Evolutionary conservation across 345 rosid species (phyloP).

Genomic region (Hypericum androsaemum): DNA sequence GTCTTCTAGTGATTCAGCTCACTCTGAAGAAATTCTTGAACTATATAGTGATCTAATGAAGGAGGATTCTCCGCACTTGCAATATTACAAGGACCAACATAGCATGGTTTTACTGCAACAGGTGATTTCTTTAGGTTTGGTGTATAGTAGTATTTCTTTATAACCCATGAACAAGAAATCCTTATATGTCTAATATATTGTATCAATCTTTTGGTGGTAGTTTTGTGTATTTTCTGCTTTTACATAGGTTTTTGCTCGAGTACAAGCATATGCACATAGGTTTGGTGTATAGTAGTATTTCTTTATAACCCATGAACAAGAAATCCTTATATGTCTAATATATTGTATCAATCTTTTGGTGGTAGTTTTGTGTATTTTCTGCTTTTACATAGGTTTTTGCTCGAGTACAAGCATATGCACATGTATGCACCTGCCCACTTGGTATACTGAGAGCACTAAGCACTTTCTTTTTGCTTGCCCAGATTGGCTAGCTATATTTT

Average conservation of each 20-base stretch:
- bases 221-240: too few relatives aligned
- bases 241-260: too few relatives aligned
- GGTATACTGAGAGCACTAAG: too few relatives aligned
- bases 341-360: neutral
- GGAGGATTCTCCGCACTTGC: constrained; percentile 56
- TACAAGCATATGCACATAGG: too few relatives aligned
- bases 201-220: too few relatives aligned
- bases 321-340: neutral
- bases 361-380: too few relatives aligned
- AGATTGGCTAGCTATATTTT: too few relatives aligned
- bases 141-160: neutral
- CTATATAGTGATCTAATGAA: constrained; percentile 57
- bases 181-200: neutral
- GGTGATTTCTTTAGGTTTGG: constrained; percentile 26
- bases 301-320: neutral
- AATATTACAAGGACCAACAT: constrained; percentile 64
- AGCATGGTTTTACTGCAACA: constrained; percentile 54
- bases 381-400: too few relatives aligned
- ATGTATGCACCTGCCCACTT: too few relatives aligned
- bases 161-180: neutral
- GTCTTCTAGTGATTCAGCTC: constrained; percentile 22
- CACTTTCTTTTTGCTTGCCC: too few relatives aligned
- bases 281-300: neutral
- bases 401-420: too few relatives aligned
- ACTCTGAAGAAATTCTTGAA: constrained; percentile 55